These are phyloP conservation scores for Garcia nutans DNA, from an alignment of 345 rosid genomes.

Conservation along the genomic window DNA sequence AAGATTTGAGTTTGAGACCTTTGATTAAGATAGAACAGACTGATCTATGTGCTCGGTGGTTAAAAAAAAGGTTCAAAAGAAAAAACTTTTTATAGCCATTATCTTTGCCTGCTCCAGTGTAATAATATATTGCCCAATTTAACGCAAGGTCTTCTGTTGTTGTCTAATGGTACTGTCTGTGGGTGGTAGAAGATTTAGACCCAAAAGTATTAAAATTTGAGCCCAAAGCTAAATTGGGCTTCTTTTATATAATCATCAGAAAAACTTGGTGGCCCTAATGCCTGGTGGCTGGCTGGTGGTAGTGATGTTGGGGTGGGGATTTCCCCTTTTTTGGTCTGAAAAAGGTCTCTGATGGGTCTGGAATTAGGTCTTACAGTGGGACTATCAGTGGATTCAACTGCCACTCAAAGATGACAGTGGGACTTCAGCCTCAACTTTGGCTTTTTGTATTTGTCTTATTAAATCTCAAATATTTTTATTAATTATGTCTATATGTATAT, in stretches of 20 bases:
- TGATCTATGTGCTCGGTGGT: too few relatives aligned
- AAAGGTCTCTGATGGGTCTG: conserved; percentile 8
- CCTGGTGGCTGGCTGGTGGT: background rate
- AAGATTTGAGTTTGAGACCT: too few relatives aligned
- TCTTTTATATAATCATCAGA: background rate
- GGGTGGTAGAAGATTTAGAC: background rate
- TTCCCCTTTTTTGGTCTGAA: background rate
- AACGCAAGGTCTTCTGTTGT: background rate
- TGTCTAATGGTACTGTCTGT: background rate
- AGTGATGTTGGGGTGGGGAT: background rate
- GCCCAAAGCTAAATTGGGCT: conserved; percentile 8
- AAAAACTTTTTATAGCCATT: too few relatives aligned
- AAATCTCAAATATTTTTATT: background rate
- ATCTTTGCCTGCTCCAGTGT: too few relatives aligned
- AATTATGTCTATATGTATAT: background rate
- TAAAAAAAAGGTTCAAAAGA: too few relatives aligned
- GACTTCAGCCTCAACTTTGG: conserved; percentile 7
- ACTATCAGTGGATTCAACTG: conserved; percentile 5
- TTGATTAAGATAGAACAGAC: too few relatives aligned
- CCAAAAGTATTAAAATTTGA: background rate
- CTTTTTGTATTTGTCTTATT: conserved; percentile 8
- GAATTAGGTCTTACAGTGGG: background rate
- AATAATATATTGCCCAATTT: background rate
- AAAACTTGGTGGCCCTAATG: background rate
- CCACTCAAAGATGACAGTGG: background rate